Evolutionary conservation across 495 filamentous ascomycete genomes (phyloP).

Genomic region (Xylaria telfairii): DNA sequence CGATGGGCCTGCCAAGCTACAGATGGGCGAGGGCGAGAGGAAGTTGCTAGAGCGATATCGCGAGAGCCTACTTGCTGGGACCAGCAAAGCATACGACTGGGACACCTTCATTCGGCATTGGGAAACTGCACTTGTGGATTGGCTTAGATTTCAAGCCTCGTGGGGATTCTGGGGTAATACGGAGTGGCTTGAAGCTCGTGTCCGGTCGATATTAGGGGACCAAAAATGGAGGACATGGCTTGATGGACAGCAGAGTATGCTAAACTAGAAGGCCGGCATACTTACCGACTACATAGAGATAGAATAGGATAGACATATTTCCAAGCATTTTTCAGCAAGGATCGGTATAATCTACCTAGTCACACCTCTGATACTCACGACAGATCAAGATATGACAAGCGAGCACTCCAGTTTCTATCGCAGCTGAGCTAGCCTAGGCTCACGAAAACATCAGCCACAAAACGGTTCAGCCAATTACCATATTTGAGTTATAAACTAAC

Average conservation of each 20-base stretch:
- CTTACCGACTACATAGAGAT: not conserved
- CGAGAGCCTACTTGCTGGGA: slow-evolving; percentile 31
- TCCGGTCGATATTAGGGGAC: slow-evolving; percentile 37
- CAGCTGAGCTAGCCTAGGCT: not conserved
- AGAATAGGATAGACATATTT: not conserved
- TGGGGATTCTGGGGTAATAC: slow-evolving; percentile 59
- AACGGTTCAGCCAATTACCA: not conserved
- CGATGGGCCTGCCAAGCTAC: slow-evolving; percentile 29
- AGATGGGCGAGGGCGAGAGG: slow-evolving; percentile 41
- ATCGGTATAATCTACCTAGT: not conserved
- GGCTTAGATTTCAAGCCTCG: slow-evolving; percentile 54
- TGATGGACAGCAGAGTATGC: slow-evolving; percentile 5
- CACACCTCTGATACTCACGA: no score
- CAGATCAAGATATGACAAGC: no score
- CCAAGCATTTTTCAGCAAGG: not conserved
- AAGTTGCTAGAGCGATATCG: slow-evolving; percentile 45
- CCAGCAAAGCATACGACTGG: slow-evolving; percentile 41
- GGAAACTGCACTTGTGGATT: slow-evolving; percentile 56
- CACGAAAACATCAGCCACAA: not conserved
- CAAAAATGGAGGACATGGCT: slow-evolving; percentile 17
- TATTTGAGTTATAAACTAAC: not conserved
- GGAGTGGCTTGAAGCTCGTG: slow-evolving; percentile 48
- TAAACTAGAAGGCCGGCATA: not conserved
- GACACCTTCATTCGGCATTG: slow-evolving; percentile 48
- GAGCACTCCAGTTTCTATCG: not conserved